A percentile compares a stretch with the other conserved stretches of the same genome.
Conservation (phyloP, 1,284 basidiomycete species). For the Phylloporus sp. region DNA sequence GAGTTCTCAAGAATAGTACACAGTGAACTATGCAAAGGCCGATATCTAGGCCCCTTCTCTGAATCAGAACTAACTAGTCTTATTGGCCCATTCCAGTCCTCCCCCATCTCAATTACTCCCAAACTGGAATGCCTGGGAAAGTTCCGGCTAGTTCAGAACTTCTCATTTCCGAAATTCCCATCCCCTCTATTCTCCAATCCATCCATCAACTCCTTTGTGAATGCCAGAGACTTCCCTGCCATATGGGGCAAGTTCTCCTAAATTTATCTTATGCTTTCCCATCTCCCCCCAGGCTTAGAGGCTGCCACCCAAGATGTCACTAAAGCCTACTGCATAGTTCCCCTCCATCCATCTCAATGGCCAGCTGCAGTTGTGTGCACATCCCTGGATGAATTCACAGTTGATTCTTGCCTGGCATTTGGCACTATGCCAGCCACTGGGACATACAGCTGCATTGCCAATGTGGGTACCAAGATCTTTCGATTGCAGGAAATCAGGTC, state of each 20-base stretch:
- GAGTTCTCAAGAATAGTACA: neutral
- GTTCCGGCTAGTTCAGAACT: slow-evolving; percentile 6
- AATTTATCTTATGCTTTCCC: neutral
- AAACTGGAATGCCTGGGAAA: neutral
- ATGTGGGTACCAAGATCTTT: neutral
- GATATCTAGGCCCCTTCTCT: neutral
- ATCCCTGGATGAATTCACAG: neutral
- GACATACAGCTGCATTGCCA: neutral
- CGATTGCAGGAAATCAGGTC: neutral
- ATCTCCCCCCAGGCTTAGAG: neutral
- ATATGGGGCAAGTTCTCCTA: neutral
- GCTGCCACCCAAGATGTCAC: neutral
- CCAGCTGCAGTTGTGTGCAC: neutral
- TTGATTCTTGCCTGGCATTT: neutral
- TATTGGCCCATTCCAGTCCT: slow-evolving; percentile 8
- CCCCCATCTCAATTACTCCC: too few species aligned
- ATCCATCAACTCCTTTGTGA: neutral
- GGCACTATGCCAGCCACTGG: neutral
- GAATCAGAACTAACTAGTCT: neutral
- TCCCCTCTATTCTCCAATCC: neutral
- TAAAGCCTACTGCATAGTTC: neutral
- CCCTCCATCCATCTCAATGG: neutral
- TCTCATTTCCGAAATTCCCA: neutral
- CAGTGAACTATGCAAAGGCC: neutral
- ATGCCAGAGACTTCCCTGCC: neutral